A percentile compares a stretch with the other conserved stretches of the same genome.
These are phyloP conservation scores for Candida sphagnicola DNA, from an alignment of 805 yeast genomes.

Conservation along the genomic window DNA sequence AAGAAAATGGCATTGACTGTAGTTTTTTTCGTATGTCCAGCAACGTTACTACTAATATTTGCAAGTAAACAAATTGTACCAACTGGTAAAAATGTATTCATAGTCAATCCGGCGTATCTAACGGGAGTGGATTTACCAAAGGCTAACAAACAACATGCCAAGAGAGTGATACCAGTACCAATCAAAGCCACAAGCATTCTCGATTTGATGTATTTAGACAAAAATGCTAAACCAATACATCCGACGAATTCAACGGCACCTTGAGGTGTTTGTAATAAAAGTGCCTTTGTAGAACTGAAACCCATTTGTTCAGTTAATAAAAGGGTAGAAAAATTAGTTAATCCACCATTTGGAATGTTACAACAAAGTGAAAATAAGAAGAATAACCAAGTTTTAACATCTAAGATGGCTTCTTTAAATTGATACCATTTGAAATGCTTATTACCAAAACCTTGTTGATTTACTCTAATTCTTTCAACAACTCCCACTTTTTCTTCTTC, in stretches of 20 bases:
- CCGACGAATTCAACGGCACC: slow-evolving; percentile 47
- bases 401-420: slow-evolving; percentile 30
- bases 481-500: slow-evolving; percentile 30
- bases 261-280: slow-evolving; percentile 42
- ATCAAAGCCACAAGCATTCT: slow-evolving; percentile 23
- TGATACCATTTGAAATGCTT: slow-evolving; percentile 34
- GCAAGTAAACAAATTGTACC: slow-evolving; percentile 28
- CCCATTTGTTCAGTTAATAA: slow-evolving; percentile 23
- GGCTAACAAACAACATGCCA: slow-evolving; percentile 37
- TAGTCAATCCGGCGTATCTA: slow-evolving; percentile 22
- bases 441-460: slow-evolving; percentile 44
- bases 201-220: slow-evolving; percentile 21
- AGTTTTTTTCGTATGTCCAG: slow-evolving; percentile 56
- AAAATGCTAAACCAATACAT: slow-evolving; percentile 25
- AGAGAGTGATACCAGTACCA: slow-evolving; percentile 18
- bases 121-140: slow-evolving; percentile 27
- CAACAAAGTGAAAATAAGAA: slow-evolving; percentile 20
- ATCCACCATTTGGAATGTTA: slow-evolving; percentile 37
- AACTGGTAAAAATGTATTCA: slow-evolving; percentile 28
- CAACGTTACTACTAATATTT: slow-evolving; percentile 43
- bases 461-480: slow-evolving; percentile 25
- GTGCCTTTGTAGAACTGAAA: slow-evolving; percentile 26
- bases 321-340: slow-evolving; percentile 33
- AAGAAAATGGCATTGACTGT: slow-evolving; percentile 43
- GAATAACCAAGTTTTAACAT: slow-evolving; percentile 33